phyloP scores from a whole-genome alignment of 1,139 yeast species.

The Debaryomyces singareniensis region DNA sequence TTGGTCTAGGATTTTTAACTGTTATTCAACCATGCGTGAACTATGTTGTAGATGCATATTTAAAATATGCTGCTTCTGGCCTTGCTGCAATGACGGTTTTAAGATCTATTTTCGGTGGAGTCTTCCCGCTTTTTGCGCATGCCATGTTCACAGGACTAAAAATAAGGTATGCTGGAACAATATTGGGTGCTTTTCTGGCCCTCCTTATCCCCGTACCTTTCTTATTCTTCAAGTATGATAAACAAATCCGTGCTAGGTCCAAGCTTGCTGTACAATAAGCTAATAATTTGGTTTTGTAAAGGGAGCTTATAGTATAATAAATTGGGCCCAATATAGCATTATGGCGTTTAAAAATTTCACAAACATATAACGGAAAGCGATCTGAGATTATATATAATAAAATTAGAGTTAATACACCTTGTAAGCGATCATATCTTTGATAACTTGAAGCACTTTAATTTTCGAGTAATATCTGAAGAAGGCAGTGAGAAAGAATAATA shows the following conservation, averaged over 20 bases:
- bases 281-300: too few relatives aligned
- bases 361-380: not conserved
- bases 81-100: slow-evolving; percentile 81
- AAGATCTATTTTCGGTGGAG: slow-evolving; percentile 56
- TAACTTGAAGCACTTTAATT: too few relatives aligned
- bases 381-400: not conserved
- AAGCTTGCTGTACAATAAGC: not conserved
- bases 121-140: slow-evolving; percentile 44
- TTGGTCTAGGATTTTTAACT: slow-evolving; percentile 65
- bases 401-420: not conserved
- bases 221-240: slow-evolving; percentile 62
- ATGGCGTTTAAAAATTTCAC: not conserved
- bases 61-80: slow-evolving; percentile 78
- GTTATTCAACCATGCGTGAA: slow-evolving; percentile 69
- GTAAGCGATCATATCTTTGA: too few relatives aligned
- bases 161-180: slow-evolving; percentile 76
- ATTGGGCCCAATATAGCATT: not conserved
- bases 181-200: slow-evolving; percentile 64
- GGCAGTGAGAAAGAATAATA: too few relatives aligned
- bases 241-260: slow-evolving; percentile 51
- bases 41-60: slow-evolving; percentile 69
- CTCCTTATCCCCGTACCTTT: slow-evolving; percentile 69
- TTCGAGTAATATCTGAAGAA: too few relatives aligned
- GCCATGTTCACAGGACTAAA: slow-evolving; percentile 73
- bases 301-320: slow-evolving; percentile 29